Evolutionary conservation across 2,329 filamentous ascomycete genomes (phyloP), one percentile per base, ranked within the genome.

Genomic region (Metarhizium guizhouense): DNA sequence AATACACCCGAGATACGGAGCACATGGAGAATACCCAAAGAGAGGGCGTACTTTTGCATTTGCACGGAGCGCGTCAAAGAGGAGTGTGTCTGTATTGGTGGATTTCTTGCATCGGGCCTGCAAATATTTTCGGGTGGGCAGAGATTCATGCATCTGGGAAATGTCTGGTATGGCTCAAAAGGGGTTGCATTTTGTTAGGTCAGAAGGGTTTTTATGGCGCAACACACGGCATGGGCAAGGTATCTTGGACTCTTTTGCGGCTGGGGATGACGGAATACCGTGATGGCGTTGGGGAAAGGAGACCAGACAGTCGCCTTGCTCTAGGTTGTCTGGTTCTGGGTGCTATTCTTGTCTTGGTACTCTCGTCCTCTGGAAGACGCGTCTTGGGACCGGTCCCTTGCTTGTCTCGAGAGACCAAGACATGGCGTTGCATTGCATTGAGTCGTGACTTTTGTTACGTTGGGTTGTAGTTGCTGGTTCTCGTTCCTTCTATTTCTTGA

Each of bases 141-240:
- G 40, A 51, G 43, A 43, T 54, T 52, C 48, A 58, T 54, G 54
- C 57, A 55, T 57, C 43, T 53, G 49, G 16, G 18, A 51, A 43
- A 47, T 50, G 54, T 40, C 47, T 58, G 49, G 36, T 52, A 52
- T 36, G 54, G 43, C 13, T 49, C 50, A 50, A 13, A 34, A 47
- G 25, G 30, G 51, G 20, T 48, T 54, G 57, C 49, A 58, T 56
- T 58, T 52, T 50, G 36, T 52, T 10, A 20, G 45, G 34, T 49
- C 29, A 45, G 45, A 16, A 29, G 54, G 56, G 43, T 30, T 51
- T 38, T 53, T 36, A 47, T 48, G 57, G 50, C 43, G 54, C 52
- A 49, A 45, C 50, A 54, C 52, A 50, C 18, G 49, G 34, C 56
- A 54, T 49, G 32, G 54, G 11, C 51, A 52, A 38, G 56, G 42